A percentile compares a stretch with the other conserved stretches of the same genome.
Evolutionary conservation across 495 filamentous ascomycete species (phyloP).

Genomic region (Neurospora sp.): DNA sequence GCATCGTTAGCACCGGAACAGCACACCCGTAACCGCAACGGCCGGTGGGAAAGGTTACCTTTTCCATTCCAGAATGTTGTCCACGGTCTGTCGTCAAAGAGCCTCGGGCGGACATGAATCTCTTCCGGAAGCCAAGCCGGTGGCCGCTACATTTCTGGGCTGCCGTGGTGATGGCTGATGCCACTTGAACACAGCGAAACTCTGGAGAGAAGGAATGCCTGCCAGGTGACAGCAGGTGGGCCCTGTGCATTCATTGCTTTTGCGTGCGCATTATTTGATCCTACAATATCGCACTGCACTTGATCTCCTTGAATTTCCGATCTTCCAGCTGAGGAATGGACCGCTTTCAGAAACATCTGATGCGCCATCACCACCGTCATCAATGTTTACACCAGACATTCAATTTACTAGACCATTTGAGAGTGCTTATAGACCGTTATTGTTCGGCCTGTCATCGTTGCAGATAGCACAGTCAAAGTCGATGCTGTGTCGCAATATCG

Average conservation of each 20-base stretch:
- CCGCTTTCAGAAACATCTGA: background rate
- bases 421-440: background rate
- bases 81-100: background rate
- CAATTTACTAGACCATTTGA: background rate
- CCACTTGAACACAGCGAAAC: background rate
- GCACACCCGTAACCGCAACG: background rate
- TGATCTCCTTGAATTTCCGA: background rate
- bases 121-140: background rate
- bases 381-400: background rate
- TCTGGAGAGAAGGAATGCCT: background rate
- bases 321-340: background rate
- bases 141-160: background rate
- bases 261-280: background rate
- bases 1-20: background rate
- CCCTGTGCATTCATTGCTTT: background rate
- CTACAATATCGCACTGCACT: background rate
- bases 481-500: background rate
- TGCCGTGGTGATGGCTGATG: background rate
- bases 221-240: background rate
- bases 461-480: background rate
- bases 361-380: background rate
- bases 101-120: background rate
- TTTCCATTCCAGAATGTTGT: background rate
- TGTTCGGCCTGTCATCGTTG: background rate
- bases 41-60: background rate